Evolutionary conservation across 2,329 filamentous ascomycete genomes (phyloP), one percentile per base, ranked within the genome.

Genomic region (Trichophyton equinum): DNA sequence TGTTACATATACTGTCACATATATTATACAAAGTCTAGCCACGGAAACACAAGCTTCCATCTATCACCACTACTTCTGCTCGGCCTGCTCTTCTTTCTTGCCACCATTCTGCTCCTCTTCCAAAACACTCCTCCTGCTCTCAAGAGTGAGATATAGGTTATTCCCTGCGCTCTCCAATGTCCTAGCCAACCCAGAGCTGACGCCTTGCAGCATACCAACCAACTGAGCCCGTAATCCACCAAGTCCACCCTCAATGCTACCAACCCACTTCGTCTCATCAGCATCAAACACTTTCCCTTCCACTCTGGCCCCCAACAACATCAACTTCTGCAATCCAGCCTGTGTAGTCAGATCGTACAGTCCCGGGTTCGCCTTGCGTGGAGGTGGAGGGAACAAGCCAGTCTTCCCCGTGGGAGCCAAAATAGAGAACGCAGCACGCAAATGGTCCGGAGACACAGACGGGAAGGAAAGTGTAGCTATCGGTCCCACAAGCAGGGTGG

Each of bases 121-220:
- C 72, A 99, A 74, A 76, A 92, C 87, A 57, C 79, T 83, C 75
- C 85, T 85, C 72, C 92, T 81, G 57, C 88, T 84, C 79, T 97
- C 92, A 68, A 99, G 78, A 11, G 92, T 89, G 64, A 96, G 81
- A 81, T 92, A 97, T 67, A 99, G 72, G 71, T 83, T 91, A 79
- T 86, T 89, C 63, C 86, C 81, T 57, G 88, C 84, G 60, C 88
- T 85, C 73, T 96, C 90, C 67, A 99, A 77, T n/a, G 85, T 82
- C 65, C 77, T 85, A 25, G 91, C 88, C 60, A 99, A 75, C 62
- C 86, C 85, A 61, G 89, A 82, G 46, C 91, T 91, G 64, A 89
- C 83, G 64, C 85, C 84, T 75, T 94, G 88, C 72, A 99, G 79
- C 76, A 95, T 82, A 64, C 78, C 78, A 59, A 97, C 85, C 63